Conservation (phyloP, 805 yeast species). For the Nakazawaea peltata region DNA sequence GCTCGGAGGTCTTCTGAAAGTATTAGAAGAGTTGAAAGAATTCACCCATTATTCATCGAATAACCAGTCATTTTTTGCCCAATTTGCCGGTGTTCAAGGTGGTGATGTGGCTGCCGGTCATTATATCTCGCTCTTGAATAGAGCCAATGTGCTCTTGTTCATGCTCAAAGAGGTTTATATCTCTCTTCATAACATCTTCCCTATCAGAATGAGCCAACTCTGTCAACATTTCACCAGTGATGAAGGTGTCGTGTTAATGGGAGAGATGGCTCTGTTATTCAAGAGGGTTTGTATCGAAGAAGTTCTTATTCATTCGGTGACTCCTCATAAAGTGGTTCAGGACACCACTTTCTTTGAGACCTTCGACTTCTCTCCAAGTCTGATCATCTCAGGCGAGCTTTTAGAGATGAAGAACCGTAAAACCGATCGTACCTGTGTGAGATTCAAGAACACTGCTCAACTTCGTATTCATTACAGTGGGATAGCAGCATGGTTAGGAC, state of each 20-base stretch:
- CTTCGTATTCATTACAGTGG: constrained; percentile 42
- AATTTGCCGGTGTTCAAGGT: constrained; percentile 19
- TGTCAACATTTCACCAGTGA: constrained; percentile 32
- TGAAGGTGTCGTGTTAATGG: constrained; percentile 31
- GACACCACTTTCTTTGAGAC: constrained; percentile 31
- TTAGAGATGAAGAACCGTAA: constrained; percentile 21
- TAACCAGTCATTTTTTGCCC: constrained; percentile 27
- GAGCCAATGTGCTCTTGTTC: constrained; percentile 36
- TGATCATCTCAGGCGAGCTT: constrained; percentile 37
- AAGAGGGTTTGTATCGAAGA: constrained; percentile 53
- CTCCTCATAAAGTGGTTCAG: constrained; percentile 39
- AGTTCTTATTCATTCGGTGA: constrained; percentile 34
- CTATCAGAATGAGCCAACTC: constrained; percentile 33
- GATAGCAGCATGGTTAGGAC: constrained; percentile 33
- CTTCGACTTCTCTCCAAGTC: constrained; percentile 29
- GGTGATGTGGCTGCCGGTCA: constrained; percentile 22
- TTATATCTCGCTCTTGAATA: constrained; percentile 27
- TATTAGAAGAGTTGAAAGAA: constrained; percentile 14
- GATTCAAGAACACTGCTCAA: constrained; percentile 54
- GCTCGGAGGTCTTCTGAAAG: constrained; percentile 11
- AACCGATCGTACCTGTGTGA: constrained; percentile 43
- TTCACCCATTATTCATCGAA: constrained; percentile 22
- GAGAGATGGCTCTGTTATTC: constrained; percentile 36
- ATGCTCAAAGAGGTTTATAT: constrained; percentile 49
- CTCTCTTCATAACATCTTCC: constrained; percentile 42